Conservation (phyloP, 2,329 filamentous ascomycete genomes). For the Mariannaea sp. region DNA sequence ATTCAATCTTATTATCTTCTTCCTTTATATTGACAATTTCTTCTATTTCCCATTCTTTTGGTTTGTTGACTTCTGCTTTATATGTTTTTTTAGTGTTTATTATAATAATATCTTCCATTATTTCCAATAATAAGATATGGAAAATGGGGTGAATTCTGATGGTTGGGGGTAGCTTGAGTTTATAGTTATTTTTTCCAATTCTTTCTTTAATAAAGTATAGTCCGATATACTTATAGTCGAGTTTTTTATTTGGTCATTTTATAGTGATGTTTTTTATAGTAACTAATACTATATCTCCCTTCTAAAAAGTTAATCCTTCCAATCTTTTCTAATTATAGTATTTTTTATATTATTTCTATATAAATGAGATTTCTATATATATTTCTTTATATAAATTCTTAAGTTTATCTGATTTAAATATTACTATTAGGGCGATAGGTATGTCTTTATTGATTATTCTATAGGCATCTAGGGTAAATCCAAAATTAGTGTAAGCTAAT, state of each 20-base stretch:
- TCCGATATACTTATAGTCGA: conserved; percentile 29
- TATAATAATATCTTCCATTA: conserved; percentile 14
- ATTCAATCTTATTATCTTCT: no score
- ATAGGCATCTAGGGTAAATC: conserved; percentile 10
- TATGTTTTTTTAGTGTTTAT: no score
- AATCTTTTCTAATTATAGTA: conserved; percentile 26
- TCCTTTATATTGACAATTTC: no score
- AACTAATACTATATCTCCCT: conserved; percentile 25
- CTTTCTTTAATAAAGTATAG: conserved; percentile 25
- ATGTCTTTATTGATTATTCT: conserved; percentile 9
- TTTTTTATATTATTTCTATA: background rate
- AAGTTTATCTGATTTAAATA: no score
- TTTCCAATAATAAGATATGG: conserved; percentile 29
- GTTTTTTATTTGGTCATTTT: conserved; percentile 22
- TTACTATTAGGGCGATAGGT: no score
- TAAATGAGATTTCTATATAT: background rate
- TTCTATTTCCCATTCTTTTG: no score
- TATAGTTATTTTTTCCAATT: conserved; percentile 26
- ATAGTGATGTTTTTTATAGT: conserved; percentile 24
- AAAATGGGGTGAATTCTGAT: conserved; percentile 26
- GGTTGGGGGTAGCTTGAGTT: conserved; percentile 16
- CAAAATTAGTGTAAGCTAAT: conserved; percentile 13
- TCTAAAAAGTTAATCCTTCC: conserved; percentile 19
- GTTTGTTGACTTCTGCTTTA: no score
- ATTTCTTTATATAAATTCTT: background rate